Percentiles rank a stretch among this genome's conserved stretches.
These are phyloP conservation scores for Cyberlindnera saturnus DNA, from an alignment of 805 yeast genomes.

Conservation along the genomic window DNA sequence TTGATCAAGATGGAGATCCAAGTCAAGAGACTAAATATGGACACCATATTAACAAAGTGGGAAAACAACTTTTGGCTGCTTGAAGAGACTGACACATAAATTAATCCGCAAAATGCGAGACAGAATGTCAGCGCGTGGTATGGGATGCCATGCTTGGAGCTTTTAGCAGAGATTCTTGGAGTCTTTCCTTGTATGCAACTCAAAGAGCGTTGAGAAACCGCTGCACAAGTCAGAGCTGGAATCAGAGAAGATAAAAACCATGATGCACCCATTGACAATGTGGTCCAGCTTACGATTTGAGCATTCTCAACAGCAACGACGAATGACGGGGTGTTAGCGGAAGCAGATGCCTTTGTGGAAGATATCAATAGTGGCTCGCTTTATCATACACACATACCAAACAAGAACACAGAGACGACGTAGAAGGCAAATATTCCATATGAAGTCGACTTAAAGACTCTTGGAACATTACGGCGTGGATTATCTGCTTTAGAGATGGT, in stretches of 20 bases:
- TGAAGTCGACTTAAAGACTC: constrained; percentile 63
- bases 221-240: constrained; percentile 74
- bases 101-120: constrained; percentile 50
- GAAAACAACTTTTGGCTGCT: constrained; percentile 52
- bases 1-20: constrained; percentile 70
- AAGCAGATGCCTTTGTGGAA: constrained; percentile 41
- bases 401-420: constrained; percentile 49
- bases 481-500: constrained; percentile 69
- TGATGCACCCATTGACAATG: constrained; percentile 70
- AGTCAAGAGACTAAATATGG: constrained; percentile 68
- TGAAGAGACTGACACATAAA: constrained; percentile 61
- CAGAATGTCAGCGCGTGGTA: constrained; percentile 46
- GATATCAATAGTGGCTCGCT: constrained; percentile 41
- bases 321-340: constrained; percentile 76
- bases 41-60: constrained; percentile 70
- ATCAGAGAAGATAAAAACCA: constrained; percentile 75
- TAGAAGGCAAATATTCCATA: constrained; percentile 65
- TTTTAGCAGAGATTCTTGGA: constrained; percentile 31
- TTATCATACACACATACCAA: constrained; percentile 66
- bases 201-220: constrained; percentile 69
- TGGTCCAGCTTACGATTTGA: constrained; percentile 61
- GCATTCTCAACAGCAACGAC: constrained; percentile 75
- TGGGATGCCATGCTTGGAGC: constrained; percentile 66
- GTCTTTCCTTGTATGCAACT: constrained; percentile 28
- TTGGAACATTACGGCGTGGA: constrained; percentile 65